A percentile compares a stretch with the other conserved stretches of the same genome.
These are phyloP conservation scores for Hypocrella siamensis DNA, from an alignment of 2,329 filamentous ascomycete species.

Conservation along the genomic window DNA sequence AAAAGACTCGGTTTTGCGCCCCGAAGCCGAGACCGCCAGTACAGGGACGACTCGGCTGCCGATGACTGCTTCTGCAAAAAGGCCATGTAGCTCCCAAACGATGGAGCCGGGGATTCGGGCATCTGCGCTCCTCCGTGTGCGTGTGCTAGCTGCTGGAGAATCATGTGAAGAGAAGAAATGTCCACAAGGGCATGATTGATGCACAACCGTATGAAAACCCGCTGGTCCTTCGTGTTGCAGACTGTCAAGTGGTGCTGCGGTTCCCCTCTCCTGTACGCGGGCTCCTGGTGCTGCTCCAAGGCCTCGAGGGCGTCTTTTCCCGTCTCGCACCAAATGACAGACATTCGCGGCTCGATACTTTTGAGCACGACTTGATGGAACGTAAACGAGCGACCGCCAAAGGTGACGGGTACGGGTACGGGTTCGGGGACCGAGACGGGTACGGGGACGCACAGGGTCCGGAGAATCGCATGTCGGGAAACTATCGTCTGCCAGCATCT, in stretches of 20 bases:
- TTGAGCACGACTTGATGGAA: too few species aligned
- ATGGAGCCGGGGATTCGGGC: background rate
- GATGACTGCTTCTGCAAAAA: slow-evolving; percentile 6
- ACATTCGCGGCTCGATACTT: too few species aligned
- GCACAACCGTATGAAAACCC: background rate
- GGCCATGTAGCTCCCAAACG: background rate
- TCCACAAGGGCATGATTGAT: background rate
- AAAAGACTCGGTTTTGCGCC: background rate
- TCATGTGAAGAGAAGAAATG: background rate
- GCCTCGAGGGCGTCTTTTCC: background rate
- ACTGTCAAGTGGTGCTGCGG: background rate
- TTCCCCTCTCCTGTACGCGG: too few species aligned
- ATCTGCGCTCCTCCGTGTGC: background rate
- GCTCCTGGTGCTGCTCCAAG: too few species aligned
- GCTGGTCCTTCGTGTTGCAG: background rate
- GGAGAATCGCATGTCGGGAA: too few species aligned
- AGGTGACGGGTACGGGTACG: too few species aligned
- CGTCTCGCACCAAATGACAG: too few species aligned
- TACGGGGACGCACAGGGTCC: too few species aligned
- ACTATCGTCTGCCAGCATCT: too few species aligned
- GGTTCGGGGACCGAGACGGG: too few species aligned
- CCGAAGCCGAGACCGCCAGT: background rate
- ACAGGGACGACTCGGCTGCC: background rate
- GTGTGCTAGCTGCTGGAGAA: background rate
- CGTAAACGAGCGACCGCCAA: too few species aligned